Evolutionary conservation across 176 grass and related monocot genomes (phyloP).

Genomic region (Raddia guianensis): DNA sequence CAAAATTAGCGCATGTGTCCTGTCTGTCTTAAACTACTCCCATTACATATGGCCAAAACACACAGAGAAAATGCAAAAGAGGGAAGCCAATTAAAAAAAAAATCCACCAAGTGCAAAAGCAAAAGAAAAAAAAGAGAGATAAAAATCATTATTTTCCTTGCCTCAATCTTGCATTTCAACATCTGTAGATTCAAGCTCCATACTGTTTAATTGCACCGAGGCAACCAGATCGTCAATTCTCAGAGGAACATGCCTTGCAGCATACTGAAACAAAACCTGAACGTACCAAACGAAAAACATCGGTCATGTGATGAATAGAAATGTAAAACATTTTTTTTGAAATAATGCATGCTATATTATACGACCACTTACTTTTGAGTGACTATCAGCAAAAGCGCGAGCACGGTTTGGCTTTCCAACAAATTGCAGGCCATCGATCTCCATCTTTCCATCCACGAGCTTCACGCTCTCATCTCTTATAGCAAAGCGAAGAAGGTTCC

Average conservation of each 20-base stretch:
- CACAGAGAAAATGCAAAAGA: constrained; percentile 2
- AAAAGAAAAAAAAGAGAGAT: background rate
- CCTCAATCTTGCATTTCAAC: constrained; percentile 78
- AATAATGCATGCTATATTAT: constrained; percentile 10
- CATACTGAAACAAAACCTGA: constrained; percentile 94
- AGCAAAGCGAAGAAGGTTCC: constrained; percentile 76
- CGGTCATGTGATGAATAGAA: background rate
- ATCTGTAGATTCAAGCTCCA: constrained; percentile 61
- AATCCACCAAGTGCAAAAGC: background rate
- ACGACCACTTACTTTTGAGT: constrained; percentile 77
- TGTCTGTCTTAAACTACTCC: background rate
- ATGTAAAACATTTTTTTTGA: constrained; percentile 8
- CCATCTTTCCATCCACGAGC: constrained; percentile 80
- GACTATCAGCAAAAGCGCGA: constrained; percentile 83
- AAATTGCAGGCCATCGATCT: constrained; percentile 67
- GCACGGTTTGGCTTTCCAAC: constrained; percentile 65
- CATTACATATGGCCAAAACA: constrained; percentile 12
- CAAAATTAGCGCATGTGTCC: constrained; percentile 18
- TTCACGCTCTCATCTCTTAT: constrained; percentile 85
- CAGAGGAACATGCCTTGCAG: constrained; percentile 73
- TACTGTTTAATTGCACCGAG: constrained; percentile 59
- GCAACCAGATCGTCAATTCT: constrained; percentile 80
- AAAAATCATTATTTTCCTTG: background rate
- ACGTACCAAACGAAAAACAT: constrained; percentile 14
- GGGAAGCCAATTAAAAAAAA: background rate